Conservation (phyloP, 192 early-diverging fungal genomes). For the Bifiguratus adelaidae region DNA sequence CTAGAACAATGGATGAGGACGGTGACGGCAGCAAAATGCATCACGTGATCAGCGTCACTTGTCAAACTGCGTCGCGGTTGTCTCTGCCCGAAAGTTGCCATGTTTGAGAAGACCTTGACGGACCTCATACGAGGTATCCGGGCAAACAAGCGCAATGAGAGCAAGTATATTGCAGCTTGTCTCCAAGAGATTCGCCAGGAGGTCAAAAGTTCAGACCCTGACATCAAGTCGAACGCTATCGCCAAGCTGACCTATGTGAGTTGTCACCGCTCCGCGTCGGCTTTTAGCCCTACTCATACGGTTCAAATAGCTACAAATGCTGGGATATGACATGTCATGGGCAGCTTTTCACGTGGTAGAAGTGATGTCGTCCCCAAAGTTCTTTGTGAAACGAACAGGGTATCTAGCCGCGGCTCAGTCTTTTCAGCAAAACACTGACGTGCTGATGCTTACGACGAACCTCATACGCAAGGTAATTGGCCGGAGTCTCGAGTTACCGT, state of each 20-base stretch:
- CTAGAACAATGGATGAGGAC: too few relatives aligned
- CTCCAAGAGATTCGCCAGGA: slow-evolving; percentile 89
- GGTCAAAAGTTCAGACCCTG: slow-evolving; percentile 71
- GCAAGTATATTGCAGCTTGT: slow-evolving; percentile 73
- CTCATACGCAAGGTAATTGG: slow-evolving; percentile 81
- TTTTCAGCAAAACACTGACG: slow-evolving; percentile 89
- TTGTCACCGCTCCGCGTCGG: neutral
- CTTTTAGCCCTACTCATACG: slow-evolving; percentile 8
- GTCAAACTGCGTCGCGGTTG: too few relatives aligned
- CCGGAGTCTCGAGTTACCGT: neutral
- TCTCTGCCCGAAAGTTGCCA: too few relatives aligned
- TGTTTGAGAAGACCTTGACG: slow-evolving; percentile 76
- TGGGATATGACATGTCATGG: slow-evolving; percentile 97
- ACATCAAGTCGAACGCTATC: slow-evolving; percentile 78
- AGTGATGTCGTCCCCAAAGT: slow-evolving; percentile 87
- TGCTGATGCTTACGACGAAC: slow-evolving; percentile 94
- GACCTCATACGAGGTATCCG: slow-evolving; percentile 95
- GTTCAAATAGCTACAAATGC: slow-evolving; percentile 75
- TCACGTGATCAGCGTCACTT: too few relatives aligned
- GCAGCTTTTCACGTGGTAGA: slow-evolving; percentile 94
- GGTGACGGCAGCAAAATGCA: too few relatives aligned
- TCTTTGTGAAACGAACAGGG: slow-evolving; percentile 79
- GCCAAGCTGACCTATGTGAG: slow-evolving; percentile 66
- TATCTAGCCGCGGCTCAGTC: slow-evolving; percentile 87
- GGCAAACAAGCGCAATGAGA: slow-evolving; percentile 79